Base-by-base conservation (phyloP, 2,329 filamentous ascomycete genomes). In the Colletotrichum musae region DNA sequence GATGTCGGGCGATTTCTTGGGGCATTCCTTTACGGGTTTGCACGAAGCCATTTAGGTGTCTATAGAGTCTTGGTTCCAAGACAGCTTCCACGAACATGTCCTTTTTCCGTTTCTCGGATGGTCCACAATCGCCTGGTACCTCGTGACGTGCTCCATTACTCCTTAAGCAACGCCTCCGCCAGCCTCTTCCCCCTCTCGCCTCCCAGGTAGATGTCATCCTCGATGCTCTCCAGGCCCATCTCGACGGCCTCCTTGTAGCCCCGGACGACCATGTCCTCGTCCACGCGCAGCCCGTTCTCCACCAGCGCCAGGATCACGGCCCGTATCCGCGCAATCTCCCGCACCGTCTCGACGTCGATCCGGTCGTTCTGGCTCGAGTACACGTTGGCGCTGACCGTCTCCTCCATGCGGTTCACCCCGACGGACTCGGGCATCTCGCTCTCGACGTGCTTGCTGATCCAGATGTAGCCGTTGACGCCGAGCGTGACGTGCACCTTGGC, bases 401-500 rank as follows among this genome's bases (percentile, higher is more conserved):
- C 96, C 79, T 98, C 96, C 79, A 98, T 88, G 73, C 93, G 89
- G 61, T 94, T 97, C 75, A 98, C 93, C 84, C 89, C 77, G 16
- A 94, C 92, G 83, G 87, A 73, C 7, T 77, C 77, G n/a, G 80
- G 79, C n/a, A 84, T 82, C n/a, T 87, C 86, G 43, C 87, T 87
- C 73, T 93, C 91, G 7, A 92, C 83, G 75, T 97, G 94, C 83
- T 94, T 95, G 80, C 92, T 91, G 76, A 98, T 95, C 93, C 94
- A 99, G 68, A 98, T 94, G 78, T 97, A 98, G 1, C 96, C 96
- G 76, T 99, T 99, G 47, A 99, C 96, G 2, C 96, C 96, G 1
- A 99, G 85, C 60, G 97, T 88, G 7, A 98, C 90, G 77, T 98
- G 94, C 32, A 99, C 88, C 71, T 90, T 91, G 60, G 89, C 86